Evolutionary conservation across 495 filamentous ascomycete genomes (phyloP).

Genomic region (Sordaria brevicollis): DNA sequence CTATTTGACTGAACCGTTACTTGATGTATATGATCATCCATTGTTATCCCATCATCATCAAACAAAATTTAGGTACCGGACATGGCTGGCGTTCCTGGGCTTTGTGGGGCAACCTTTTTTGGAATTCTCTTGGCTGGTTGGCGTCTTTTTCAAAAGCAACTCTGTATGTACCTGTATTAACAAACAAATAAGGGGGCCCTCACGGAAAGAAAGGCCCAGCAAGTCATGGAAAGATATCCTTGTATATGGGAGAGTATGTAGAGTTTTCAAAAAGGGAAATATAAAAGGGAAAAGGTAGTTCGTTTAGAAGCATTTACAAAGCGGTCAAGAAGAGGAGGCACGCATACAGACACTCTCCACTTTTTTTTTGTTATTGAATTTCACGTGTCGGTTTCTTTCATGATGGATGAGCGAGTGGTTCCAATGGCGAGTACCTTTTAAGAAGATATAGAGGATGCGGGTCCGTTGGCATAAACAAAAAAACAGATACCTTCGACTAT

Average conservation of each 20-base stretch:
- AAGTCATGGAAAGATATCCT: not conserved
- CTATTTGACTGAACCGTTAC: not conserved
- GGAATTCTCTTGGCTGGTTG: not conserved
- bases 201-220: not conserved
- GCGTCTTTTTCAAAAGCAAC: not conserved
- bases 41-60: not conserved
- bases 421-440: not conserved
- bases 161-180: not conserved
- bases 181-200: not conserved
- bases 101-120: not conserved
- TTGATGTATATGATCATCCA: not conserved
- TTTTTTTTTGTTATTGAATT: not conserved
- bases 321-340: not conserved
- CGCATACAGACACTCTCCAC: not conserved
- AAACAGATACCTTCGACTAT: not conserved
- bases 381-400: not conserved
- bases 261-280: not conserved
- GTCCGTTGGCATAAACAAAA: not conserved
- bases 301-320: not conserved
- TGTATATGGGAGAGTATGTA: not conserved
- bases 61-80: not conserved
- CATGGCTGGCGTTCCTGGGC: not conserved
- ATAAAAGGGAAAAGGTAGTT: not conserved
- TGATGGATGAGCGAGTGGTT: not conserved
- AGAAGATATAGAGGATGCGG: not conserved